These are phyloP conservation scores for Pelomyxa schiedti DNA, from an alignment of 78 protist species.

Conservation along the genomic window DNA sequence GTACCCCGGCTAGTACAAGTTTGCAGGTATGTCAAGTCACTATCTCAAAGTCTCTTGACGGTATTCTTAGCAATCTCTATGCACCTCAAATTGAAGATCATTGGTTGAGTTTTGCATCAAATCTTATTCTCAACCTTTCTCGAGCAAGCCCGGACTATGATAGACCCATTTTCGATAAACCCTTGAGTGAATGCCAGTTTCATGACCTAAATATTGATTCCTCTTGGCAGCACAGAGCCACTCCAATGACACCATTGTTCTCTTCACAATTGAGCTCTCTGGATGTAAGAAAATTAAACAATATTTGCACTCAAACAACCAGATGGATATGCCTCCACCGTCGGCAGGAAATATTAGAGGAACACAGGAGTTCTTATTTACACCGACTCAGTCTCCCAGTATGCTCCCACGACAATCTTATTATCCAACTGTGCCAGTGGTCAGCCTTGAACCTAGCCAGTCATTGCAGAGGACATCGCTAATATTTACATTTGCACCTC, in stretches of 20 bases:
- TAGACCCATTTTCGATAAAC: conserved; percentile 39
- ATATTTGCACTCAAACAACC: conserved; percentile 22
- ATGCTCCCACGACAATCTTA: no score
- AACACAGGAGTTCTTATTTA: neutral
- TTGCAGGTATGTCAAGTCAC: no score
- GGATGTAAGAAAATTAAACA: neutral
- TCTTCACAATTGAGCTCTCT: conserved; percentile 10
- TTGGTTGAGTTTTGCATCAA: conserved; percentile 38
- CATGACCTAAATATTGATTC: conserved; percentile 22
- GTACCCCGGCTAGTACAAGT: no score
- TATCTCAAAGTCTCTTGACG: no score
- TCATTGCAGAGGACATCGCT: no score
- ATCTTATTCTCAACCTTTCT: conserved; percentile 22
- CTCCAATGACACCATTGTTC: conserved; percentile 51
- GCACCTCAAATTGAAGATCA: conserved; percentile 33
- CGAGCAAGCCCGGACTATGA: conserved; percentile 18
- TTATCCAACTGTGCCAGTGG: no score
- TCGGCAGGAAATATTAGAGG: conserved; percentile 24
- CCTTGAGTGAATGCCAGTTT: conserved; percentile 34
- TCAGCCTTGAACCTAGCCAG: no score
- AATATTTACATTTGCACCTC: no score
- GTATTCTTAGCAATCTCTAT: conserved; percentile 22
- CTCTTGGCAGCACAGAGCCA: conserved; percentile 27
- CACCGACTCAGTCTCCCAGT: no score
- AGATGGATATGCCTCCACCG: conserved; percentile 18